Conservation (phyloP, 129 eudicot genomes). For the Erigeron canadensis region DNA sequence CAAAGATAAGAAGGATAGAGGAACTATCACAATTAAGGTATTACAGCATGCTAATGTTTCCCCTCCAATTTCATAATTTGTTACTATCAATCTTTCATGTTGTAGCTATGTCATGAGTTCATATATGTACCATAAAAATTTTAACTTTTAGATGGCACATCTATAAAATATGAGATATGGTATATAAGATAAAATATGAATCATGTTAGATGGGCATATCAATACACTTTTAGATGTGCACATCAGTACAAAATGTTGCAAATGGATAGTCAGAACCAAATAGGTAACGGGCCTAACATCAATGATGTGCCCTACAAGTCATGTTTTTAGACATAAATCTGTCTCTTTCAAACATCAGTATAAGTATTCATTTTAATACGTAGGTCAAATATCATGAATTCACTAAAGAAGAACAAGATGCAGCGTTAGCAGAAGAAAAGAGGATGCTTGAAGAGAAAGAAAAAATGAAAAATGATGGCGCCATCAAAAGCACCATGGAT, state of each 20-base stretch:
- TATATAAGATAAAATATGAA: too few relatives aligned
- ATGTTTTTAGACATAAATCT: too few relatives aligned
- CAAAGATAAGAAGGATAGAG: slow-evolving; percentile 96
- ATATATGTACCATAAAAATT: too few relatives aligned
- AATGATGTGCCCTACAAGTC: too few relatives aligned
- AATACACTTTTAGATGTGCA: too few relatives aligned
- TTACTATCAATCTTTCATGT: not conserved
- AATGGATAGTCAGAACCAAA: too few relatives aligned
- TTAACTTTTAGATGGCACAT: too few relatives aligned
- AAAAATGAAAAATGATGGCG: slow-evolving; percentile 73
- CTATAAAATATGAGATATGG: too few relatives aligned
- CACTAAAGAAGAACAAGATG: slow-evolving; percentile 79
- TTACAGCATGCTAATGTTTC: not conserved
- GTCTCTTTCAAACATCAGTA: not conserved
- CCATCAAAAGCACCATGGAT: slow-evolving; percentile 87
- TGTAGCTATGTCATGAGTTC: not conserved
- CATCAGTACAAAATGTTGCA: too few relatives aligned
- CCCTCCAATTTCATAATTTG: not conserved
- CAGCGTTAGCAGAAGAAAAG: slow-evolving; percentile 81
- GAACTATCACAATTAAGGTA: slow-evolving; percentile 83
- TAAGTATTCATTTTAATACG: not conserved
- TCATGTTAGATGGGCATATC: too few relatives aligned
- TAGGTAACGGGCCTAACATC: too few relatives aligned
- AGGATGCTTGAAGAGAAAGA: slow-evolving; percentile 66
- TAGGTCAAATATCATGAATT: slow-evolving; percentile 72